Evolutionary conservation across 371 early-diverging fungal genomes (phyloP).

Genomic region (Nematocida sp.): DNA sequence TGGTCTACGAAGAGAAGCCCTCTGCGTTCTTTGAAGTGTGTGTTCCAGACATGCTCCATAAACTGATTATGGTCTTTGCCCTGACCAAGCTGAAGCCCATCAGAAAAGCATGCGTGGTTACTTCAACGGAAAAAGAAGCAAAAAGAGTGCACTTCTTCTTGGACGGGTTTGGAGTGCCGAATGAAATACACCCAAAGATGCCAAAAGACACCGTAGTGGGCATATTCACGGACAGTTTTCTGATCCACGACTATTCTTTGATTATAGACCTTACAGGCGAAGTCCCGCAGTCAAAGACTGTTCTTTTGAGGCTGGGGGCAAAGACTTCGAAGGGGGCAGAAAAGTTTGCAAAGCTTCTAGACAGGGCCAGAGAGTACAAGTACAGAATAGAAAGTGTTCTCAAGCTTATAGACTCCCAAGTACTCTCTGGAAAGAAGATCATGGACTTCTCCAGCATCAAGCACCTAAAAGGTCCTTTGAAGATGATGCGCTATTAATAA

Average conservation of each 20-base stretch:
- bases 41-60: background rate
- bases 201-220: slow-evolving; percentile 16
- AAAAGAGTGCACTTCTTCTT: slow-evolving; percentile 13
- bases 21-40: background rate
- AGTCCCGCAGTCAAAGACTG: background rate
- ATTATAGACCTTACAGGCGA: slow-evolving; percentile 6
- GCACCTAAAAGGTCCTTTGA: slow-evolving; percentile 31
- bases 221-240: slow-evolving; percentile 1
- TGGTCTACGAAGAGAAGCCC: background rate
- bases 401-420: background rate
- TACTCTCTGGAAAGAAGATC: background rate
- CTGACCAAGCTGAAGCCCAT: slow-evolving; percentile 39
- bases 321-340: background rate
- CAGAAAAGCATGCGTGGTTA: slow-evolving; percentile 3
- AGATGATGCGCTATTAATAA: background rate
- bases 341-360: background rate
- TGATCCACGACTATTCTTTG: slow-evolving; percentile 8
- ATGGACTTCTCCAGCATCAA: slow-evolving; percentile 9
- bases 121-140: background rate
- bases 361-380: slow-evolving; percentile 24
- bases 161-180: slow-evolving; percentile 10
- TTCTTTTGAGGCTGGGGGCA: slow-evolving; percentile 1
- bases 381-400: slow-evolving; percentile 50
- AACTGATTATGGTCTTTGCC: slow-evolving; percentile 28
- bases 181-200: background rate